Evolutionary conservation across 2,329 filamentous ascomycete genomes (phyloP), one percentile per base, ranked within the genome.

Genomic region (Conoideocrella luteorostrata): DNA sequence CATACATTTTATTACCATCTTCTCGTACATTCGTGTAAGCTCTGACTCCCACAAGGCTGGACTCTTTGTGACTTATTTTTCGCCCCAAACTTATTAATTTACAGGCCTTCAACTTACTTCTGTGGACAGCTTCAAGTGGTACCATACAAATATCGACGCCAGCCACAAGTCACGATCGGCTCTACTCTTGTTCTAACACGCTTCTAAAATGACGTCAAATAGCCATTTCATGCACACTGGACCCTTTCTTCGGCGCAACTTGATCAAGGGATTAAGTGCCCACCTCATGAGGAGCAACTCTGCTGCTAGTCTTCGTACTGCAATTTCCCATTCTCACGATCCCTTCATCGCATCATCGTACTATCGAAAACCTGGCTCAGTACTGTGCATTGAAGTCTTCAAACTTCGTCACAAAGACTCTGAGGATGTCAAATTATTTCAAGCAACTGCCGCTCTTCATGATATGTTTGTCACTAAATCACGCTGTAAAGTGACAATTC

Each of bases 181-280:
- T 34, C 41, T 41, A 41, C 45, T 49, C 41, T 56, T 56, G 52
- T 54, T 62, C 65, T 60, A 59, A 52, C 54, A 51, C 52, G 58
- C 58, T 52, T 51, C 58, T 59, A 63, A 61, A 62, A 78, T 78
- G 74, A 70, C 71, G 56, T 61, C 64, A 54, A 63, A 65, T 56
- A 65, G 60, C 56, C 64, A 65, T 50, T 70, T 65, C 55, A 66
- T 67, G 61, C 69, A 70, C 62, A 68, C 65, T 52, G 63, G 71
- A 44, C 74, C 75, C 47, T 78, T 74, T 59, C 69, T 78, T 47
- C 71, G 75, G 52, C 70, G 74, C 57, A 75, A 72, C 56, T 77
- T 71, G 72, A 64, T 70, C 49, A 67, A 63, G 48, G 68, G 67
- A 38, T 61, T 74, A 56, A 68, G 68, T 46, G 63, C 67, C 47